These are phyloP conservation scores for Martiniozyma asiatica DNA, from an alignment of 1,139 yeast genomes.

Conservation along the genomic window DNA sequence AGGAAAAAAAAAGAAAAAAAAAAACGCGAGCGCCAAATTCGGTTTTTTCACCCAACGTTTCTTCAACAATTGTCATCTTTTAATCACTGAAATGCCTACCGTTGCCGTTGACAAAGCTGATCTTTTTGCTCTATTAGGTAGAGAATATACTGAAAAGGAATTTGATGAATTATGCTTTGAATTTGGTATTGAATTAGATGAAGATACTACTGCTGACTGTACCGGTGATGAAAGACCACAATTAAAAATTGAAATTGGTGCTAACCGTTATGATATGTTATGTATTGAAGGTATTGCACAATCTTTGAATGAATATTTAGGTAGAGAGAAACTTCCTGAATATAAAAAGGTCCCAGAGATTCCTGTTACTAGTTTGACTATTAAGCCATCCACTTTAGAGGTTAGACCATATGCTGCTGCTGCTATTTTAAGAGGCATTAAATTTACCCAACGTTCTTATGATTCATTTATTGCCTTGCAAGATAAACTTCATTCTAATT, in stretches of 20 bases:
- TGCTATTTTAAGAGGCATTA: constrained; percentile 76
- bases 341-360: constrained; percentile 49
- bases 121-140: constrained; percentile 71
- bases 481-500: constrained; percentile 88
- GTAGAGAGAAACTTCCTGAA: constrained; percentile 50
- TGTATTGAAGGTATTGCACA: constrained; percentile 98
- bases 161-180: constrained; percentile 96
- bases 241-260: constrained; percentile 92
- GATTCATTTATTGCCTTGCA: constrained; percentile 93
- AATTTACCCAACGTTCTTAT: constrained; percentile 72
- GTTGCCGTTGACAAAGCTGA: constrained; percentile 90
- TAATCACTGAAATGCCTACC: constrained; percentile 70
- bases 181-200: constrained; percentile 95
- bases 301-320: constrained; percentile 84
- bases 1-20: too few species aligned
- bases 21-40: too few species aligned
- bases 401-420: constrained; percentile 92
- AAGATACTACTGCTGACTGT: constrained; percentile 80
- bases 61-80: too few species aligned
- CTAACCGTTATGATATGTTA: constrained; percentile 94
- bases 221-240: constrained; percentile 84
- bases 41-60: too few species aligned
- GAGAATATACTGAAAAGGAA: constrained; percentile 74
- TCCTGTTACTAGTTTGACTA: constrained; percentile 57
- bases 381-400: constrained; percentile 58